Percentiles rank a stretch among this genome's conserved stretches.
These are phyloP conservation scores for slime mould (Dictyostelium discoideum) DNA, from an alignment of 78 protist genomes.

Conservation along the genomic window DNA sequence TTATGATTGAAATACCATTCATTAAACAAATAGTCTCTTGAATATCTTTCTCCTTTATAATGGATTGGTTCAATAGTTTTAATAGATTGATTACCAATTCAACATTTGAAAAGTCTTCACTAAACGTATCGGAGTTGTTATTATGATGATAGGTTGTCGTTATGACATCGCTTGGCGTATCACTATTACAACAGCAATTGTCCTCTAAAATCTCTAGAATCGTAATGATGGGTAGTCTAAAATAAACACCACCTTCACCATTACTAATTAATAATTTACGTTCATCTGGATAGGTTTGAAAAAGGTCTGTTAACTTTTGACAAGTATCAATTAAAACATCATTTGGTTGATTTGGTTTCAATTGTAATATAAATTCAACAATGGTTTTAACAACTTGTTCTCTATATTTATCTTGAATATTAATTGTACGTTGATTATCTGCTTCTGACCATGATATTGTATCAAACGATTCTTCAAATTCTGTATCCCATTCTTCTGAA, in stretches of 20 bases:
- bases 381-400: slow-evolving; percentile 66
- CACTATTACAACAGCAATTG: neutral
- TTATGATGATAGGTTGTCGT: neutral
- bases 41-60: neutral
- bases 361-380: slow-evolving; percentile 29
- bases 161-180: neutral
- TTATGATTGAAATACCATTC: slow-evolving; percentile 72
- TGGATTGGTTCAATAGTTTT: slow-evolving; percentile 31
- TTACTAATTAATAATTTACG: slow-evolving; percentile 33
- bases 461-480: slow-evolving; percentile 67
- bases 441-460: slow-evolving; percentile 26
- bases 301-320: slow-evolving; percentile 30
- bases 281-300: slow-evolving; percentile 44
- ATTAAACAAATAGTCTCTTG: slow-evolving; percentile 61
- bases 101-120: neutral
- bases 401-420: slow-evolving; percentile 65
- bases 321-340: slow-evolving; percentile 2
- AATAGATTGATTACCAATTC: neutral
- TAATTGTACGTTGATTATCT: slow-evolving; percentile 43
- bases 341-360: slow-evolving; percentile 12
- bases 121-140: neutral
- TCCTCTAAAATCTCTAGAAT: slow-evolving; percentile 45
- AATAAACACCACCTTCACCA: slow-evolving; percentile 75
- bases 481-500: slow-evolving; percentile 65
- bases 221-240: slow-evolving; percentile 48